Evolutionary conservation across 352 stramenopile genomes (phyloP), one percentile per base, ranked within the genome.

Genomic region (Aphanomyces invadans): DNA sequence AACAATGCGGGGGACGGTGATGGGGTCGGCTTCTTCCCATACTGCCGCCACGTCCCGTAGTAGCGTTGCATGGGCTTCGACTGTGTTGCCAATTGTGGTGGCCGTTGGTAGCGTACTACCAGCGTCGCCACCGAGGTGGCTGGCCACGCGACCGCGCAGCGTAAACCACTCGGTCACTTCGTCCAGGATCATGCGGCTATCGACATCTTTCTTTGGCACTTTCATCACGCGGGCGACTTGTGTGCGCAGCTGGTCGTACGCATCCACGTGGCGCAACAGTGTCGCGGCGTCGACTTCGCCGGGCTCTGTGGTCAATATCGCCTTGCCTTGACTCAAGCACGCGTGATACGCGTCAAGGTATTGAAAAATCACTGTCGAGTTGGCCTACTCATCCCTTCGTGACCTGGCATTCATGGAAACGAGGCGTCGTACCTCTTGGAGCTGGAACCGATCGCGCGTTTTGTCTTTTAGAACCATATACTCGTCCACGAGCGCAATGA

Each of bases 211-310:
- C n/a, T 67, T 67, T 10, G 55, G 21, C 19, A 46, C 48, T 26
- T 42, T 28, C 10, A 57, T 26, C 29, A 46, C 28, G 12, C 12
- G 19, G 7, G 60, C 38, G 15, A 67, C 60, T 59, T 57, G 60
- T 5, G 21, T 39, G 3, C 46, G 42, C 4, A 67, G 60, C 33
- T 67, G 48, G 17, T 67, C 60, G 26, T 67, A 67, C 25, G 55
- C 60, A 28, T 67, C 60, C 23, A 67, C 26, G 21, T 42, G 60
- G 10, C 25, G 38, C 28, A 67, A 21, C 2, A 67, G 60, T n/a
- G 60, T 67, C 31, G 44, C 46, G 2, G 60, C 57, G 42, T 67
- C 60, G 42, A 67, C 33, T n/a, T 67, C 60, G 60, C 55, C 33
- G 11, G 48, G 21, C 19, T 67, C 60, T 45, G 28, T 57, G 10